Evolutionary conservation across 139 green algal species (phyloP).

Genomic region (Helicosporidium sp.): DNA sequence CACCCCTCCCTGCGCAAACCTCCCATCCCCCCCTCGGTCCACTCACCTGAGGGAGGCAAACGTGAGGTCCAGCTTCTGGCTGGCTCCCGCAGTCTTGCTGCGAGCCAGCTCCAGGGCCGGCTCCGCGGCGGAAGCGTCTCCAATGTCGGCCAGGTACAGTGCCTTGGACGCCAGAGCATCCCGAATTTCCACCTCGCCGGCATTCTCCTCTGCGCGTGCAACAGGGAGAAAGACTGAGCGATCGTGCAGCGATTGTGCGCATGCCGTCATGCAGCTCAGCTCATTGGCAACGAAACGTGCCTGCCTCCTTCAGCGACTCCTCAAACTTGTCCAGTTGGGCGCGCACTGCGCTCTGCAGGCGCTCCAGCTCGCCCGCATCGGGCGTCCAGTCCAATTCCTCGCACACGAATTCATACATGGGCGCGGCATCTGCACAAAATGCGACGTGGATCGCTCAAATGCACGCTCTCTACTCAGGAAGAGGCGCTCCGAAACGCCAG

Average conservation of each 20-base stretch:
- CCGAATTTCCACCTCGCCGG: conserved; percentile 84
- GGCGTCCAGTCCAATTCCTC: not conserved
- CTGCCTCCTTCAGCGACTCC: not conserved
- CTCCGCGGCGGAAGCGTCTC: conserved; percentile 47
- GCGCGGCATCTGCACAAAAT: not conserved
- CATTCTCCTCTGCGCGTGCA: conserved; percentile 63
- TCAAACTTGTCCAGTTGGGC: conserved; percentile 2
- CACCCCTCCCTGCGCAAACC: not conserved
- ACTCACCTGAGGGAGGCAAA: conserved; percentile 62
- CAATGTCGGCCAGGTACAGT: conserved; percentile 55
- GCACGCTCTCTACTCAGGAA: not conserved
- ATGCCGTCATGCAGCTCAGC: not conserved
- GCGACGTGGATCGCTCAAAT: not conserved
- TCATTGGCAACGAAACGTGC: not conserved
- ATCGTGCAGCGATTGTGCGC: not conserved
- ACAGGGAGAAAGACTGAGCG: not conserved
- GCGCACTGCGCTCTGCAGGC: not conserved
- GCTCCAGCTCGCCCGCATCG: not conserved
- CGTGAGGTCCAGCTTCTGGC: conserved; percentile 81
- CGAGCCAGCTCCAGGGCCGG: conserved; percentile 52
- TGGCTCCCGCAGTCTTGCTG: conserved; percentile 69
- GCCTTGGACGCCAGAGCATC: conserved; percentile 76
- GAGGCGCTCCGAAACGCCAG: not conserved
- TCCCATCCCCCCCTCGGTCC: not conserved
- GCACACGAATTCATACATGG: not conserved